Conservation (phyloP, 148 eudicot genomes). For the Silene conica region DNA sequence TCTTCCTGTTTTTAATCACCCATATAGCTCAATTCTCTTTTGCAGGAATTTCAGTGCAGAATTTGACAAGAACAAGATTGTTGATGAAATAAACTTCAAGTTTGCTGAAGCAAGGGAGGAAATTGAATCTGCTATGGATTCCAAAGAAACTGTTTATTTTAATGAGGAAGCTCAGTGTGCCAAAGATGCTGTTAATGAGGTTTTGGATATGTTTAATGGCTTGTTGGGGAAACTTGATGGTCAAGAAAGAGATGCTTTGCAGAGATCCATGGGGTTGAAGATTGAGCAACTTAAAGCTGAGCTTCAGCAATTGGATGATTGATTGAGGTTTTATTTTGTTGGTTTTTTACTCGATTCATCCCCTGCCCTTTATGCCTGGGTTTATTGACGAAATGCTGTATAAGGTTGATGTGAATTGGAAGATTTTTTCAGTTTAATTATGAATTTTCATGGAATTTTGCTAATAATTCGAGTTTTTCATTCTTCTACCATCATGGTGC, state of each 20-base stretch:
- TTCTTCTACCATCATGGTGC: not conserved
- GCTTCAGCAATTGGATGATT: constrained; percentile 77
- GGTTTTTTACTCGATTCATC: not conserved
- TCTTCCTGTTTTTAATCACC: constrained; percentile 19
- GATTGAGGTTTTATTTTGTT: constrained; percentile 8
- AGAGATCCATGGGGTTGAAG: constrained; percentile 92
- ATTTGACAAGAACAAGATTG: constrained; percentile 51
- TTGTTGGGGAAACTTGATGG: constrained; percentile 54
- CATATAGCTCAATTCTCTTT: constrained; percentile 17
- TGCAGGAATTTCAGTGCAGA: constrained; percentile 33
- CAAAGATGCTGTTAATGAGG: constrained; percentile 66
- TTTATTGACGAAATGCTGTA: not conserved
- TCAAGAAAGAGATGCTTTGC: constrained; percentile 48
- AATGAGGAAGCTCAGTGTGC: constrained; percentile 94
- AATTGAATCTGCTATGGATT: constrained; percentile 87
- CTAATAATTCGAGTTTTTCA: not conserved
- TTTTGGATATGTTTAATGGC: constrained; percentile 60
- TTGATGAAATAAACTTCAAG: constrained; percentile 76
- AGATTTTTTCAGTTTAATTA: constrained; percentile 1
- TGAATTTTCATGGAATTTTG: constrained; percentile 3
- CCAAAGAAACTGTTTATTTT: constrained; percentile 89
- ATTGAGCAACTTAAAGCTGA: constrained; percentile 97
- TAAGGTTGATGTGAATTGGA: not conserved
- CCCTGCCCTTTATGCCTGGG: not conserved
- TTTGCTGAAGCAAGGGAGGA: constrained; percentile 97